These are phyloP conservation scores for Talaromyces sp. DNA, from an alignment of 2,329 filamentous ascomycete genomes.

Conservation along the genomic window DNA sequence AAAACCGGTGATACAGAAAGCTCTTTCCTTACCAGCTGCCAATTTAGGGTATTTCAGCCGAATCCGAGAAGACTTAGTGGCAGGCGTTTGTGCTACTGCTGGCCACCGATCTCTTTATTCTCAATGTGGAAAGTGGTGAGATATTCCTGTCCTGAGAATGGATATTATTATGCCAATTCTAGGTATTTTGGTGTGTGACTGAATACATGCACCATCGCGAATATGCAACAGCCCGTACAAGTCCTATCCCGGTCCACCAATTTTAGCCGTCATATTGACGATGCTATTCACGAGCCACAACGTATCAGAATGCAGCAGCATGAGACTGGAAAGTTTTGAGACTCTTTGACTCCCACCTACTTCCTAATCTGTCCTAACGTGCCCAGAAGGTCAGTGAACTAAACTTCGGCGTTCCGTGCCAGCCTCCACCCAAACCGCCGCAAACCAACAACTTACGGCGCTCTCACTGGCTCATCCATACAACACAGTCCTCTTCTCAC, in stretches of 20 bases:
- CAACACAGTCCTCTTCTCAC: constrained; percentile 1
- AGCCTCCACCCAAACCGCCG: constrained; percentile 8
- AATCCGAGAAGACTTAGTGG: background rate
- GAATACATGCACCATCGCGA: background rate
- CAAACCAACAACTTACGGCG: background rate
- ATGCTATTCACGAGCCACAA: background rate
- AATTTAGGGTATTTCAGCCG: constrained; percentile 2
- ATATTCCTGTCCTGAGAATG: background rate
- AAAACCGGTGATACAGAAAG: background rate
- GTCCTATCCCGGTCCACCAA: background rate
- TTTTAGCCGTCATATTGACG: background rate
- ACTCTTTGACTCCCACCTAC: background rate
- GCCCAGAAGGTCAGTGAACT: background rate
- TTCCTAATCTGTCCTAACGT: background rate
- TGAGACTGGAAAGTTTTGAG: background rate
- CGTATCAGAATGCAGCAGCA: background rate
- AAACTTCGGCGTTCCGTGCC: background rate
- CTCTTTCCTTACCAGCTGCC: background rate
- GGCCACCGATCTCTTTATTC: background rate
- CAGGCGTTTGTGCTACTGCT: background rate
- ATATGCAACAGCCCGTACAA: background rate
- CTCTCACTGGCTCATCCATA: background rate
- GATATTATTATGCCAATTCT: background rate
- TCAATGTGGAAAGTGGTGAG: constrained; percentile 11
- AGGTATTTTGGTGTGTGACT: background rate